Evolutionary conservation across 2,329 filamentous ascomycete genomes (phyloP).

Genomic region (Aureobasidium sp.): DNA sequence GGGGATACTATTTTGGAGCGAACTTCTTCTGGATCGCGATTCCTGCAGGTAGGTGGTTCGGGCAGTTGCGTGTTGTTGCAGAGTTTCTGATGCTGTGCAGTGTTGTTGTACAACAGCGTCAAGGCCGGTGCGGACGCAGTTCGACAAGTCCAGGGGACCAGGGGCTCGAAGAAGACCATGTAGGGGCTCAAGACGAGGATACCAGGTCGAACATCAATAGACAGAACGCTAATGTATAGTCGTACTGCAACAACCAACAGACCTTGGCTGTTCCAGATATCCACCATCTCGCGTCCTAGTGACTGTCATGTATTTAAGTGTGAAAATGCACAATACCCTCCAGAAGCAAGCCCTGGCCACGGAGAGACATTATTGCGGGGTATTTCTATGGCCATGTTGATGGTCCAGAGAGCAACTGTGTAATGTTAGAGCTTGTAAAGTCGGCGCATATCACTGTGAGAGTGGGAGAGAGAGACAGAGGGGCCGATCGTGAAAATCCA

Average conservation of each 20-base stretch:
- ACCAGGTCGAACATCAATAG: background rate
- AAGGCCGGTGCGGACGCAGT: conserved; percentile 30
- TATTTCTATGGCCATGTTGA: background rate
- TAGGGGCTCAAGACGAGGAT: background rate
- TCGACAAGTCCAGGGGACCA: conserved; percentile 25
- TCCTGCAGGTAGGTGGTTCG: conserved; percentile 42
- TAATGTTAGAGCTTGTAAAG: background rate
- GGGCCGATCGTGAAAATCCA: background rate
- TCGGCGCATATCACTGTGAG: background rate
- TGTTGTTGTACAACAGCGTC: conserved; percentile 32
- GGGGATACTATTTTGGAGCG: conserved; percentile 58
- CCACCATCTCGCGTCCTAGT: background rate
- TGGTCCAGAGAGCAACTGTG: background rate
- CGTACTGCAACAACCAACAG: background rate
- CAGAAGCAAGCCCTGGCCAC: background rate
- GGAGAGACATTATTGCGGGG: background rate
- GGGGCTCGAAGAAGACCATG: conserved; percentile 17
- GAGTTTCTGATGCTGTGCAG: conserved; percentile 17
- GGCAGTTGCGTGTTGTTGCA: background rate
- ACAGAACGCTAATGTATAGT: background rate
- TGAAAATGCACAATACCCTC: background rate
- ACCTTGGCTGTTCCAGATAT: background rate
- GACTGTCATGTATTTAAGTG: background rate
- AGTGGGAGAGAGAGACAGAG: background rate
- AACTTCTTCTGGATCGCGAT: conserved; percentile 60